These are phyloP conservation scores for Phytopythium mirpurense DNA, from an alignment of 352 stramenopile genomes.

Conservation along the genomic window DNA sequence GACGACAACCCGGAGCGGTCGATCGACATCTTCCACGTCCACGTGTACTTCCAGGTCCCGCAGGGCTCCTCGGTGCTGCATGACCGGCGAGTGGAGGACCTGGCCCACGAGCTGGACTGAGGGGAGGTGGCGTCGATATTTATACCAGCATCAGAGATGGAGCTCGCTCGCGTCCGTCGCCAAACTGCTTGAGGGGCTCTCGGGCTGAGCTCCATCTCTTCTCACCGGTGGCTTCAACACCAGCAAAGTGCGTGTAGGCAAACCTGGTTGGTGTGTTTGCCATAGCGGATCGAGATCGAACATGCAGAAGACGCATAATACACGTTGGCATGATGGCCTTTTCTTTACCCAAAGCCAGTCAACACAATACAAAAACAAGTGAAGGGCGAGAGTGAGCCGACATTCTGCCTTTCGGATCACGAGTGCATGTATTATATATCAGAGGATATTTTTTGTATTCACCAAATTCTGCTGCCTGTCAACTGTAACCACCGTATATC, in stretches of 20 bases:
- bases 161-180: neutral
- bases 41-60: constrained; percentile 83
- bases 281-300: neutral
- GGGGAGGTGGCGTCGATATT: constrained; percentile 6
- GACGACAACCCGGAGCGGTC: constrained; percentile 86
- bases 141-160: neutral
- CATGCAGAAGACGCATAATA: neutral
- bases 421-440: no score
- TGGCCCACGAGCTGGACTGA: constrained; percentile 74
- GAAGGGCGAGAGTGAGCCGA: no score
- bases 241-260: neutral
- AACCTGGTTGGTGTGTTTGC: no score
- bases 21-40: constrained; percentile 89
- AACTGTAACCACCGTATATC: no score
- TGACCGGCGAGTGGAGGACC: constrained; percentile 52
- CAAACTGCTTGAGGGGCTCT: neutral
- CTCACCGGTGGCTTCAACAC: neutral
- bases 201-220: no score
- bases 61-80: constrained; percentile 50
- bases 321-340: no score
- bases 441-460: no score
- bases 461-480: no score
- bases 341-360: neutral
- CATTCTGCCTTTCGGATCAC: no score
- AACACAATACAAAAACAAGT: no score